Conservation (phyloP, 345 rosid species). For the Pelargonium nanum region DNA sequence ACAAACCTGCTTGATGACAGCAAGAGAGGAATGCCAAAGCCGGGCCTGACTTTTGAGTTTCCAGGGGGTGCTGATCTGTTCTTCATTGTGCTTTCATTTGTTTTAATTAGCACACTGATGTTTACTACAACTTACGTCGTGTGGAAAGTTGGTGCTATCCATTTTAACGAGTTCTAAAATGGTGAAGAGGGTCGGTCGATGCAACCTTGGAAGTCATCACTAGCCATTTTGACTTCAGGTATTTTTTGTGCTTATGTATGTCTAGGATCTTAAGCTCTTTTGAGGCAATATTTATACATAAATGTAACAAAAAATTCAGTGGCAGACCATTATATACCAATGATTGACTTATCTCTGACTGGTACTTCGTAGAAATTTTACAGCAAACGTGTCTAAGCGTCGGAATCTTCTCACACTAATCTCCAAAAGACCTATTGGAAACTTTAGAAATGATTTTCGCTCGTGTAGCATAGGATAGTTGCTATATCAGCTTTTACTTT, state of each 20-base stretch:
- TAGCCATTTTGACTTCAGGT: conserved; percentile 9
- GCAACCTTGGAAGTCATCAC: conserved; percentile 6
- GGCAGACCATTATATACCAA: conserved; percentile 6
- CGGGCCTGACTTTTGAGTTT: conserved; percentile 50
- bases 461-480: too few relatives aligned
- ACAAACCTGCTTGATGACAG: conserved; percentile 71
- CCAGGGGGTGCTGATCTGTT: conserved; percentile 60
- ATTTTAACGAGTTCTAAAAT: conserved; percentile 45
- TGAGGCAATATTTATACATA: conserved; percentile 6
- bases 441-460: too few relatives aligned
- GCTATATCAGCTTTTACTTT: too few relatives aligned
- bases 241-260: neutral
- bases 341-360: neutral
- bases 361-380: too few relatives aligned
- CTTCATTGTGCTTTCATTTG: conserved; percentile 48
- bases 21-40: conserved; percentile 57
- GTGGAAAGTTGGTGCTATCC: conserved; percentile 74
- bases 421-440: too few relatives aligned
- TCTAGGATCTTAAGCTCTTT: conserved; percentile 4
- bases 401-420: too few relatives aligned
- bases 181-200: too few relatives aligned
- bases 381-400: neutral
- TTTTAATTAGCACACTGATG: conserved; percentile 65
- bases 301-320: conserved; percentile 7
- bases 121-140: conserved; percentile 59